Evolutionary conservation across 2,329 filamentous ascomycete species (phyloP), one percentile per base, ranked within the genome.

Genomic region (Atkinsonella hypoxylon): DNA sequence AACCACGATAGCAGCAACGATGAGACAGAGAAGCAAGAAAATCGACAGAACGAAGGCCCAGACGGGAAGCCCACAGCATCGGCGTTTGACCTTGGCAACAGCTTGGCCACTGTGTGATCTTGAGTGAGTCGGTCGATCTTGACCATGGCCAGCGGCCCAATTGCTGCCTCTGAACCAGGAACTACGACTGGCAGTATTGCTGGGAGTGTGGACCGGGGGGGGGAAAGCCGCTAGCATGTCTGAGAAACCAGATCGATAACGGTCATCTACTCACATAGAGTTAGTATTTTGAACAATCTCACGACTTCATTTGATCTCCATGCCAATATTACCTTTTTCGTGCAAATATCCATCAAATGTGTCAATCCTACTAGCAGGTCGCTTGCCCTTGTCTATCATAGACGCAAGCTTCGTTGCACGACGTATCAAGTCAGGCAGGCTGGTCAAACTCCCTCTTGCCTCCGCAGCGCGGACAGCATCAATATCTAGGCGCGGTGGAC

Each of bases 341-440:
- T 70, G 67, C 1, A 73, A 69, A 52, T 74, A 80, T 54, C 76
- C 73, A 40, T 69, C 68, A 13, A 81, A 61, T 18, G 77, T 74
- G 41, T 78, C 75, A 46, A 81, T 68, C 15, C 76, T 73, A 59
- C 81, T 84, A 20, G 71, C 78, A 30, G 81, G 81, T 57, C 81
- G 71, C 55, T 72, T 83, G 12, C 91, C 91, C 56, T 83, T 83
- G 60, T 97, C 91, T 52, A 98, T 82, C 67, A 95, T 89, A 0
- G 87, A 81, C 15, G 90, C 91, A 38, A 97, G 72, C 56, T 81
- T 82, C 0, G 91, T 97, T 11, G 93, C 93, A 58, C 93, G 81
- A 60, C 82, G 78, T 57, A 98, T 97, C 53, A 98, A 71, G 64
- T 97, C 93, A 0, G 90, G 86, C 53, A 98, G 71, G 67, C 90